Evolutionary conservation across 495 filamentous ascomycete species (phyloP), one percentile per base, ranked within the genome.

Genomic region (Massariosphaeria phaeospora): DNA sequence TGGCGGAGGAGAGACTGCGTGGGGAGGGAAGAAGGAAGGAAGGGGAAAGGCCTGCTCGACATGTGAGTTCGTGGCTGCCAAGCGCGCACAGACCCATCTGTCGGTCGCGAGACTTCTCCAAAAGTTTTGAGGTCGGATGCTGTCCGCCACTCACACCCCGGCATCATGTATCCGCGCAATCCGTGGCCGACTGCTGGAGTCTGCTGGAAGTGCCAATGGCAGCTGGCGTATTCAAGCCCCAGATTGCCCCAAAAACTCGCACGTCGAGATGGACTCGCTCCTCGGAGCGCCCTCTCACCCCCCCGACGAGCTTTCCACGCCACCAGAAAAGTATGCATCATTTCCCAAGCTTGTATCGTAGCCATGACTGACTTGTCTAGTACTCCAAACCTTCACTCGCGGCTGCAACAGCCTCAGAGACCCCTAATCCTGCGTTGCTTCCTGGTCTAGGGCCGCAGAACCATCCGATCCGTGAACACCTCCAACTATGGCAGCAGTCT

Each of bases 401-500:
- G 3, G 10, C 48, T 13, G 26, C 29, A n/a, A 30, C 9, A 31
- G 13, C n/a, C 40, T 18, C 55, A 12, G 12, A 30, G 0, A 4
- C 29, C 31, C 15, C 38, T 34, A n/a, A 54, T 35, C 45, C 45
- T 20, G 27, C 39, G 12, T 10, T 30, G 17, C 23, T 9, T 23
- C 41, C n/a, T n/a, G n/a, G n/a, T n/a, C n/a, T n/a, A n/a, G n/a
- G 17, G 12, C 7, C 17, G 12, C 41, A 45, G 2, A 17, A 34
- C 20, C 21, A 8, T 11, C 15, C 57, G 15, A 70, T 73, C 27
- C 71, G 72, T 31, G 44, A 69, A 31, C 66, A 61, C 18, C 59
- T 73, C 0, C 55, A 52, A 41, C 38, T 53, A 41, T 73, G 69
- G 71, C 69, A 75, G 57, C 57, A 66, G 27, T 33, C 61, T 20